phyloP scores from a whole-genome alignment of 768 basidiomycete species.

The Tylopilus subfusipes region DNA sequence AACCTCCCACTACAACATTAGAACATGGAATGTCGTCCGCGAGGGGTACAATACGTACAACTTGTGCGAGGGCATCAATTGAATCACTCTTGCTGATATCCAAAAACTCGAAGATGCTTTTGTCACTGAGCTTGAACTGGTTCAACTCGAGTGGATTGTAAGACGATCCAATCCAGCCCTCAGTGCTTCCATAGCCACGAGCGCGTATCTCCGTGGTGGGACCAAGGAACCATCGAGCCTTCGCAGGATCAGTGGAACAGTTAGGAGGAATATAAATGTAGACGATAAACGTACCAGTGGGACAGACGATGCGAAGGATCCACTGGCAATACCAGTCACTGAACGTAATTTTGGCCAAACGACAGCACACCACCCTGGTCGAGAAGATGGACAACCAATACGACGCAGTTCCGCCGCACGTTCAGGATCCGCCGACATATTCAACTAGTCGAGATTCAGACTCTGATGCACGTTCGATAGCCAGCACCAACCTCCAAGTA shows the following conservation, averaged over 20 bases:
- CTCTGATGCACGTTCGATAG: neutral
- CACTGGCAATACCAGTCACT: constrained; percentile 6
- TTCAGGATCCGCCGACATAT: constrained; percentile 3
- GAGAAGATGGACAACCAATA: constrained; percentile 13
- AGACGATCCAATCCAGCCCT: constrained; percentile 4
- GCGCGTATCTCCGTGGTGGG: neutral
- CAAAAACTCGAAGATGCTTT: constrained; percentile 15
- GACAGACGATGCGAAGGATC: constrained; percentile 10
- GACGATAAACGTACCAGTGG: constrained; percentile 5
- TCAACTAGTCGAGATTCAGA: neutral
- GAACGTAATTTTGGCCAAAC: constrained; percentile 13
- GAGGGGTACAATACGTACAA: neutral
- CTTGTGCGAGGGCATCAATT: neutral
- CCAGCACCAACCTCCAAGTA: neutral
- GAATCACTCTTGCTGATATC: constrained; percentile 6
- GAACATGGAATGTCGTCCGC: neutral
- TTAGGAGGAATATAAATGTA: neutral
- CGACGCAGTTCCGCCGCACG: constrained; percentile 8
- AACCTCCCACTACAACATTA: constrained; percentile 16
- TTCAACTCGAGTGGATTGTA: constrained; percentile 8
- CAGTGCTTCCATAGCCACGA: neutral
- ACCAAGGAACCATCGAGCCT: constrained; percentile 5
- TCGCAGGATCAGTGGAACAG: neutral
- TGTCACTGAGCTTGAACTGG: constrained; percentile 1
- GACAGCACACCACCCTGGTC: constrained; percentile 11